phyloP scores from a whole-genome alignment of 441 rosid species.

The Brassica hybrid region DNA sequence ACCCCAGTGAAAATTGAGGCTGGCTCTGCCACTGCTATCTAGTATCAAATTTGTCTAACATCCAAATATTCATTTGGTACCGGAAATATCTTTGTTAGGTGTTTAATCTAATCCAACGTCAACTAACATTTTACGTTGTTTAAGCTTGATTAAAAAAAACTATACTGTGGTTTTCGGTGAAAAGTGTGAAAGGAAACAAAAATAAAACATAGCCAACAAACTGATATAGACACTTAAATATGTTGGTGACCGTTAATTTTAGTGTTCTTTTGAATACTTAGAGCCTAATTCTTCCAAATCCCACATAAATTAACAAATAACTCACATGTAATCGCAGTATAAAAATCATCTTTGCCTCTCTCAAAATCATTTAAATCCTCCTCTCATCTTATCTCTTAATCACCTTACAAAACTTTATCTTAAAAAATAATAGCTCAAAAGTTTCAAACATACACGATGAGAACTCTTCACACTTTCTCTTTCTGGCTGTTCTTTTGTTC shows the following conservation, averaged over 20 bases:
- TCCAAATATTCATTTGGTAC: background rate
- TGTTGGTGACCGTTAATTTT: constrained; percentile 41
- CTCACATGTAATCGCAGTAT: constrained; percentile 8
- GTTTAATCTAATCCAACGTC: constrained; percentile 14
- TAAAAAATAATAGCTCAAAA: constrained; percentile 6
- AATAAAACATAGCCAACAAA: constrained; percentile 37
- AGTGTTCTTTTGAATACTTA: constrained; percentile 29
- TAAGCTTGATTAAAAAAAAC: constrained; percentile 24
- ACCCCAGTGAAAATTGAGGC: too few species aligned
- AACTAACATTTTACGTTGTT: background rate
- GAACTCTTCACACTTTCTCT: constrained; percentile 5
- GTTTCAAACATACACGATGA: constrained; percentile 14
- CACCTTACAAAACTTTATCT: constrained; percentile 18
- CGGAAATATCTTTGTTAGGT: constrained; percentile 24
- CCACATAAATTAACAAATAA: constrained; percentile 1
- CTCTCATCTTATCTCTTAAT: constrained; percentile 22
- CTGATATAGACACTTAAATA: constrained; percentile 38
- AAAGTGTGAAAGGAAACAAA: constrained; percentile 32
- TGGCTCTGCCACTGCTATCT: background rate
- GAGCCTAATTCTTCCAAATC: constrained; percentile 24
- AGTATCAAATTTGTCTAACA: background rate
- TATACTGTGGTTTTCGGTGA: background rate
- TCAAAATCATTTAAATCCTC: constrained; percentile 27
- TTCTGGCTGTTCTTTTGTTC: constrained; percentile 44
- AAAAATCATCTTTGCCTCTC: constrained; percentile 26